phyloP scores from a whole-genome alignment of 2,329 filamentous ascomycete species.

The Colletotrichum destructivum region DNA sequence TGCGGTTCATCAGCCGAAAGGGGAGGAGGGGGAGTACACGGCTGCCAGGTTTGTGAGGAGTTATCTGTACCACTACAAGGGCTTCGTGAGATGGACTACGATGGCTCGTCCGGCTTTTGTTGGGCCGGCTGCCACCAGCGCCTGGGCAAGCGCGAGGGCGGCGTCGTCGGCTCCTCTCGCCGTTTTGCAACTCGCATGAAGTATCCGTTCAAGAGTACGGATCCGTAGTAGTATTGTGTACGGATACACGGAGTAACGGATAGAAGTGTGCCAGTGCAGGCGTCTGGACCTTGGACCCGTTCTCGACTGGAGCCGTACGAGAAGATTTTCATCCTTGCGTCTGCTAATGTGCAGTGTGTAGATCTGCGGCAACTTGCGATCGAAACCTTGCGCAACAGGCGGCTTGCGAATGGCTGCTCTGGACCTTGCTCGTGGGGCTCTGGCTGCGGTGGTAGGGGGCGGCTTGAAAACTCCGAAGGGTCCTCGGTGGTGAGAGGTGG shows the following conservation, averaged over 20 bases:
- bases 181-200: conserved; percentile 17
- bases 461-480: conserved; percentile 42
- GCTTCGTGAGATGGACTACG: conserved; percentile 3
- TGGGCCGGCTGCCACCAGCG: conserved; percentile 30
- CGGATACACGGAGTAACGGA: background rate
- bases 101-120: conserved; percentile 30
- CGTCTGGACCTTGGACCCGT: conserved; percentile 26
- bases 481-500: conserved; percentile 38
- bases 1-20: conserved; percentile 16
- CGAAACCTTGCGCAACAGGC: conserved; percentile 33
- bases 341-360: conserved; percentile 38
- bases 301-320: conserved; percentile 37
- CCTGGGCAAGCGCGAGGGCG: conserved; percentile 23
- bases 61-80: conserved; percentile 7
- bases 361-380: conserved; percentile 42
- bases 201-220: background rate
- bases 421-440: conserved; percentile 37
- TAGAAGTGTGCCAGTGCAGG: conserved; percentile 5
- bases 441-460: conserved; percentile 36
- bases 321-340: conserved; percentile 43
- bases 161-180: conserved; percentile 8
- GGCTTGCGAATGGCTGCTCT: conserved; percentile 28
- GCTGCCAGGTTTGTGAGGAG: conserved; percentile 14
- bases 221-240: background rate
- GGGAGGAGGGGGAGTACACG: background rate